Conservation (phyloP, 2,329 filamentous ascomycete species). For the Fusarium sp. region DNA sequence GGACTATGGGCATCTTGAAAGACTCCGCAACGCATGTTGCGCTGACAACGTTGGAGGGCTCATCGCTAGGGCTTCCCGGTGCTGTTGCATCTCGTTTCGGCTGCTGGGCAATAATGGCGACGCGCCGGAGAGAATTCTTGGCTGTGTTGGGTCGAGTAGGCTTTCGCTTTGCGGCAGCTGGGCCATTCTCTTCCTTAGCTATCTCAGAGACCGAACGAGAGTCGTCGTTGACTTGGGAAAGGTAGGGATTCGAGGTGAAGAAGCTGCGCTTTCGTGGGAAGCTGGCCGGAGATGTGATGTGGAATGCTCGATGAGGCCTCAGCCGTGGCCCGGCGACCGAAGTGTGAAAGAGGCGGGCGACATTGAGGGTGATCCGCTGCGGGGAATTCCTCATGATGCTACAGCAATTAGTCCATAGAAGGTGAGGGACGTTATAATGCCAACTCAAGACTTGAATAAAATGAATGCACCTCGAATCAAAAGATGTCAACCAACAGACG, state of each 20-base stretch:
- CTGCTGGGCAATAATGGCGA: conserved; percentile 87
- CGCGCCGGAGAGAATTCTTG: conserved; percentile 84
- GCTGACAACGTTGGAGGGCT: conserved; percentile 64
- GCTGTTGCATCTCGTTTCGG: conserved; percentile 55
- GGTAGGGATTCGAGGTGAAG: conserved; percentile 75
- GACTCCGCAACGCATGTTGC: conserved; percentile 75
- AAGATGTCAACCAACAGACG: conserved; percentile 17
- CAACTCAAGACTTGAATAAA: conserved; percentile 10
- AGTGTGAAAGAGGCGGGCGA: conserved; percentile 51
- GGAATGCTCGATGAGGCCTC: conserved; percentile 58
- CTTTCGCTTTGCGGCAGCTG: conserved; percentile 60
- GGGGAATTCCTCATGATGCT: conserved; percentile 54
- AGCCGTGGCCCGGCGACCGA: conserved; percentile 48
- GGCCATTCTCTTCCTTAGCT: conserved; percentile 36
- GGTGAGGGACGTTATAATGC: conserved; percentile 10
- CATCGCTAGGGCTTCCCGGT: conserved; percentile 49
- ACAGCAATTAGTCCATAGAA: conserved; percentile 42
- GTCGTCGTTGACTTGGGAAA: conserved; percentile 60
- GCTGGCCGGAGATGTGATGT: conserved; percentile 60
- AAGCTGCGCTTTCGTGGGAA: conserved; percentile 72
- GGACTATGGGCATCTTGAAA: conserved; percentile 74
- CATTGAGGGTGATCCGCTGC: conserved; percentile 54
- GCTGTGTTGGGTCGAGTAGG: conserved; percentile 62
- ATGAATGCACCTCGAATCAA: conserved; percentile 2
- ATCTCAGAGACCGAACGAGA: conserved; percentile 41